These are phyloP conservation scores for Yamadazyma jaroonii DNA, from an alignment of 1,139 yeast species.

Conservation along the genomic window DNA sequence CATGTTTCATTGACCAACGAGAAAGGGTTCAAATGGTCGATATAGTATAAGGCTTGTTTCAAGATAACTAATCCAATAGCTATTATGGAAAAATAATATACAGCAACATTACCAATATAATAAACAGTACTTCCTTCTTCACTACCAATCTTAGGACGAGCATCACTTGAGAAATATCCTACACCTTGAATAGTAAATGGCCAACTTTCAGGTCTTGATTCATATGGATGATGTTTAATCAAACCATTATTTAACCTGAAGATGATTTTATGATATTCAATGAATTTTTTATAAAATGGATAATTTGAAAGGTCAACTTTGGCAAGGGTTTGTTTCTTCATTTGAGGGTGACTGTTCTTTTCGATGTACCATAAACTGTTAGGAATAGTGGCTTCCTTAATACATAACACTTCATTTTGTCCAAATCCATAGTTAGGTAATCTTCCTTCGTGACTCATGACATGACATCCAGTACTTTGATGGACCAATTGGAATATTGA, in stretches of 20 bases:
- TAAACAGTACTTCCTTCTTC: constrained; percentile 32
- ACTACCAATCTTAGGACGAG: constrained; percentile 15
- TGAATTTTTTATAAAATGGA: constrained; percentile 28
- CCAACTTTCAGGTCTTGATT: constrained; percentile 39
- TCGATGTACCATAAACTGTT: constrained; percentile 69
- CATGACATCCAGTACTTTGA: constrained; percentile 55
- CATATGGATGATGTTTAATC: constrained; percentile 25
- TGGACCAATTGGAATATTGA: constrained; percentile 60
- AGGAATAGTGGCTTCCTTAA: constrained; percentile 57
- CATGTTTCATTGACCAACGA: constrained; percentile 15
- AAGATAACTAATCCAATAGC: constrained; percentile 19
- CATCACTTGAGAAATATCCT: constrained; percentile 25
- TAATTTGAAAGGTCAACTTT: constrained; percentile 24
- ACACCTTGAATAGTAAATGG: constrained; percentile 36
- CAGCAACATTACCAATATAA: constrained; percentile 34
- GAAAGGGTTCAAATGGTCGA: constrained; percentile 36
- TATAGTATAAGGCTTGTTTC: constrained; percentile 18
- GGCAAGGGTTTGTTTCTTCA: constrained; percentile 23
- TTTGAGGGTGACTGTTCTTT: constrained; percentile 51
- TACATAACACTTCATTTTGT: constrained; percentile 77
- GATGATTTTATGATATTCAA: constrained; percentile 38
- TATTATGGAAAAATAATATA: constrained; percentile 28
- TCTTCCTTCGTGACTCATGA: constrained; percentile 59
- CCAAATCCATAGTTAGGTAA: constrained; percentile 69
- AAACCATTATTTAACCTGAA: constrained; percentile 25